Percentiles rank a stretch among this genome's conserved stretches.
Conservation (phyloP, 805 yeast genomes). For the Suhomyces canberraensis region DNA sequence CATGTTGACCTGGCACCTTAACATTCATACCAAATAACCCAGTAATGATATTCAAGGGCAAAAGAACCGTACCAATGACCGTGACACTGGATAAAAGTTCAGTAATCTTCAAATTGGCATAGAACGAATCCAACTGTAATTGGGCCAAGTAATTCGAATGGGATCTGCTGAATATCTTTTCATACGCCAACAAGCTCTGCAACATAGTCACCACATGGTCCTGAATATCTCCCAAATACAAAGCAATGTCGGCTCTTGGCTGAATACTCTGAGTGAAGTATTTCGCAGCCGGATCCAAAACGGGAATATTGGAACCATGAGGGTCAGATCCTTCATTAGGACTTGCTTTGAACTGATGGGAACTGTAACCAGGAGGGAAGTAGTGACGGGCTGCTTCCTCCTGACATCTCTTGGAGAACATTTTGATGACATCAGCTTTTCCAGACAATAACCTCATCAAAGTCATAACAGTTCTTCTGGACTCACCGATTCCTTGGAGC, state of each 20-base stretch:
- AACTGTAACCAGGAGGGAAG: constrained; percentile 3
- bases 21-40: constrained; percentile 30
- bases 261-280: constrained; percentile 15
- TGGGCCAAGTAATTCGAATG: constrained; percentile 30
- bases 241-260: constrained; percentile 28
- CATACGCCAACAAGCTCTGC: constrained; percentile 27
- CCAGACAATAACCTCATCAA: constrained; percentile 28
- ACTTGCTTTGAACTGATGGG: constrained; percentile 5
- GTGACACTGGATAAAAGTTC: constrained; percentile 26
- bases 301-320: constrained; percentile 7
- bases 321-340: background rate
- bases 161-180: constrained; percentile 25
- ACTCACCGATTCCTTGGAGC: constrained; percentile 25
- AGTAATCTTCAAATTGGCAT: constrained; percentile 22
- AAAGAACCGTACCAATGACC: constrained; percentile 24
- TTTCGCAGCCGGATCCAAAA: constrained; percentile 10
- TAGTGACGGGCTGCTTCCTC: constrained; percentile 19
- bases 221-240: constrained; percentile 28
- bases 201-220: constrained; percentile 31
- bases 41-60: constrained; percentile 26
- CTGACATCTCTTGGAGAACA: constrained; percentile 29
- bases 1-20: constrained; percentile 18
- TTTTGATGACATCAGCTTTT: constrained; percentile 27
- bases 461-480: constrained; percentile 28
- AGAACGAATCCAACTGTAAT: constrained; percentile 27